Evolutionary conservation across 208 protist species (phyloP).

Genomic region (Angomonas deanei): DNA sequence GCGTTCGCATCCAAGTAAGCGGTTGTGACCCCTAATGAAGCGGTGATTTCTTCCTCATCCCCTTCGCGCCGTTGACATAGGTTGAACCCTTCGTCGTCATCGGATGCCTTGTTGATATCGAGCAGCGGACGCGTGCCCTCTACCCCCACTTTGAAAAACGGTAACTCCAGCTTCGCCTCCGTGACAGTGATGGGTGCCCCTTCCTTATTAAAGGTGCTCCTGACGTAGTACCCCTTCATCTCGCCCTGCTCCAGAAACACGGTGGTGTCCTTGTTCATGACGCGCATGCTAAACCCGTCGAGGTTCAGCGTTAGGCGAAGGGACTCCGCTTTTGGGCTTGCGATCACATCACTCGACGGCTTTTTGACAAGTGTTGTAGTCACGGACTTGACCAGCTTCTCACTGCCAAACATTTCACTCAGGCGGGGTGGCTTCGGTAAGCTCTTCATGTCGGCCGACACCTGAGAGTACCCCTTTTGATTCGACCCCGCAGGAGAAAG

Average conservation of each 20-base stretch:
- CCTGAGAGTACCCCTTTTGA: background rate
- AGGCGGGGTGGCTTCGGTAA: background rate
- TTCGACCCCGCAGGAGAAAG: background rate
- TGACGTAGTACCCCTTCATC: background rate
- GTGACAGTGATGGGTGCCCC: background rate
- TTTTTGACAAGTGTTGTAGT: background rate
- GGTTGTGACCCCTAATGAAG: slow-evolving; percentile 25
- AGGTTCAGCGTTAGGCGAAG: slow-evolving; percentile 5
- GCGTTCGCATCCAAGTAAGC: slow-evolving; percentile 36
- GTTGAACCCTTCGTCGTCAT: background rate
- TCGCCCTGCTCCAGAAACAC: slow-evolving; percentile 10
- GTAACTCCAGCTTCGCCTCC: background rate
- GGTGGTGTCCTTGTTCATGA: slow-evolving; percentile 8
- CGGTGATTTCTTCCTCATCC: slow-evolving; percentile 19
- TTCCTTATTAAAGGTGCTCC: background rate
- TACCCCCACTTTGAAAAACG: slow-evolving; percentile 1
- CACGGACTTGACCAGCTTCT: too few relatives aligned
- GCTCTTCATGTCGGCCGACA: background rate
- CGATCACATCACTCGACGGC: background rate
- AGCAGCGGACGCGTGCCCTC: slow-evolving; percentile 5
- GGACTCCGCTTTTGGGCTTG: background rate
- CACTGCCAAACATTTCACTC: background rate
- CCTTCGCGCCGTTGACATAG: background rate
- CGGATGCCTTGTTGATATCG: background rate
- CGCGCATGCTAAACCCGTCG: slow-evolving; percentile 7